Conservation (phyloP, 805 yeast species). For the Candida hispaniensis region DNA sequence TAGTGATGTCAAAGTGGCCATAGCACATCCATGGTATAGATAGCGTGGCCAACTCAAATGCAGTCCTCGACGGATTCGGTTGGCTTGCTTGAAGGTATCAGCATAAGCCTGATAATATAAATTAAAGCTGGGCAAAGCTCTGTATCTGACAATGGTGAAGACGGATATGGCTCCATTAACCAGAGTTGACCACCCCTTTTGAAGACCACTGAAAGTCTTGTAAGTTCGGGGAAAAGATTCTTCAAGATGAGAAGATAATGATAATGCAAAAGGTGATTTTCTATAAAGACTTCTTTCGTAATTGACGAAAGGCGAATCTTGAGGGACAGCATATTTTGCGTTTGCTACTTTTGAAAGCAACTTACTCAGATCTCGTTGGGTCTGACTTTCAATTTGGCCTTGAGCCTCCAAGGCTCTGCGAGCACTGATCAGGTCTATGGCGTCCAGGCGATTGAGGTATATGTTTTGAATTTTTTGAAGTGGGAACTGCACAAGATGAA, state of each 20-base stretch:
- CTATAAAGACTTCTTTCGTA: slow-evolving; percentile 6
- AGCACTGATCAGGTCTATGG: slow-evolving; percentile 58
- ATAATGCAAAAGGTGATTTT: slow-evolving; percentile 4
- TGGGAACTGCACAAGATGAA: slow-evolving; percentile 77
- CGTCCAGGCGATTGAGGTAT: slow-evolving; percentile 69
- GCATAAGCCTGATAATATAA: slow-evolving; percentile 61
- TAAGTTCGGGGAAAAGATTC: slow-evolving; percentile 6
- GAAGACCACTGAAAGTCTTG: not conserved
- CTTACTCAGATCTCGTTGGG: slow-evolving; percentile 21
- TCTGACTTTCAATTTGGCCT: slow-evolving; percentile 19
- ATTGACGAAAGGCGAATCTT: slow-evolving; percentile 1
- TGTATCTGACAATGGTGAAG: slow-evolving; percentile 8
- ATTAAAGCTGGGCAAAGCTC: slow-evolving; percentile 16
- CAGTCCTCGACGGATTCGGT: slow-evolving; percentile 40
- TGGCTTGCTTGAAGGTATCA: slow-evolving; percentile 58
- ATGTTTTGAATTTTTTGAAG: slow-evolving; percentile 67
- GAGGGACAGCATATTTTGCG: slow-evolving; percentile 3
- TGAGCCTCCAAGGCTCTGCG: slow-evolving; percentile 43
- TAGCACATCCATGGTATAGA: slow-evolving; percentile 67
- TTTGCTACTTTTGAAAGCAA: not conserved
- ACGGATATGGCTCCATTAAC: slow-evolving; percentile 9
- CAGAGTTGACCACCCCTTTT: slow-evolving; percentile 5
- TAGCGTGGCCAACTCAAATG: slow-evolving; percentile 49
- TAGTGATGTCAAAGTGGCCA: slow-evolving; percentile 61
- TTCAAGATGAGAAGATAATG: slow-evolving; percentile 7